Conservation (phyloP, 2,329 filamentous ascomycete species). For the Calonectria pteridis region DNA sequence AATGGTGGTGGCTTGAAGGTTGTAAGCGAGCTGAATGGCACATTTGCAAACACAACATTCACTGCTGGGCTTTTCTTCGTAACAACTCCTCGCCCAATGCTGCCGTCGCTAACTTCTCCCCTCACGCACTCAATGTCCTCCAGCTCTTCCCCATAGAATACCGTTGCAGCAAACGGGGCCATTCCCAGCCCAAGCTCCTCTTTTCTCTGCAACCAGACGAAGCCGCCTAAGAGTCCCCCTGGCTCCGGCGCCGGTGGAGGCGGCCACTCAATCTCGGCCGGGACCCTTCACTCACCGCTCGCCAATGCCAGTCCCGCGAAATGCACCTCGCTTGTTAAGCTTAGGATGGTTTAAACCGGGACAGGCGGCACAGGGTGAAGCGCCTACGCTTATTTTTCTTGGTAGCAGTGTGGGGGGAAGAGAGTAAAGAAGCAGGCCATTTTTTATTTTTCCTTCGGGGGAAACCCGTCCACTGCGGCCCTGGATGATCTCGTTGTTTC, state of each 20-base stretch:
- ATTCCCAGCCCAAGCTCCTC: not conserved
- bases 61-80: not conserved
- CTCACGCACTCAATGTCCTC: not conserved
- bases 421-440: not conserved
- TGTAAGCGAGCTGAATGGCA: not conserved
- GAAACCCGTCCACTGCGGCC: not conserved
- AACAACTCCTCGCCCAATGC: not conserved
- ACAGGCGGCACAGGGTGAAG: not conserved
- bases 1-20: too few species aligned
- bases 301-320: not conserved
- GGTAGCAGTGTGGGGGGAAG: not conserved
- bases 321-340: constrained; percentile 16
- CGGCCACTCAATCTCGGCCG: constrained; percentile 8
- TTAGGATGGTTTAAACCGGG: constrained; percentile 1
- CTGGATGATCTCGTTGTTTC: constrained; percentile 13
- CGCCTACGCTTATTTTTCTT: not conserved
- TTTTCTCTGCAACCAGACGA: not conserved
- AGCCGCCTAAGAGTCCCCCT: not conserved
- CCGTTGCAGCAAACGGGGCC: not conserved
- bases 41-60: not conserved
- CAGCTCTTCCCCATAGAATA: not conserved
- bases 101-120: not conserved
- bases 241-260: constrained; percentile 2
- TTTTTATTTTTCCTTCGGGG: not conserved
- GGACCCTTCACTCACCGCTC: constrained; percentile 5